Percentiles rank a stretch among this genome's conserved stretches.
phyloP scores from a whole-genome alignment of 164 flowering plant genomes.

The Umbilicus rupestris region DNA sequence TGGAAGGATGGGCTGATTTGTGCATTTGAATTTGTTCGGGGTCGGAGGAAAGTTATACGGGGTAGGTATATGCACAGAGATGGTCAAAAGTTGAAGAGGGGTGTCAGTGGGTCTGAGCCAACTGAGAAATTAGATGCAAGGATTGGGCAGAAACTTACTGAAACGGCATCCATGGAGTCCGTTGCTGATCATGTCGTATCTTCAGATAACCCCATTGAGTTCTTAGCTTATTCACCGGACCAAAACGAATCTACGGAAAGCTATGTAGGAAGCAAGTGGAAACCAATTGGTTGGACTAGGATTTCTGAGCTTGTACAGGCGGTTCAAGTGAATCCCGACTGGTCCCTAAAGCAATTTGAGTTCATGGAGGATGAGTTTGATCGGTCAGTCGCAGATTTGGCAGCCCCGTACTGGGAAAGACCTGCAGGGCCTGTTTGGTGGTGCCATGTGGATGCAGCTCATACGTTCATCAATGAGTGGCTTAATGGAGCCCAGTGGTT shows the following conservation, averaged over 20 bases:
- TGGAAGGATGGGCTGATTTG: conserved; percentile 95
- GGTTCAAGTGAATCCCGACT: conserved; percentile 51
- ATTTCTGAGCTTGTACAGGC: conserved; percentile 63
- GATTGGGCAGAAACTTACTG: conserved; percentile 17
- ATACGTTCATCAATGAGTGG: conserved; percentile 54
- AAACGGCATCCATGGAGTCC: conserved; percentile 19
- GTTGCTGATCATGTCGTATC: conserved; percentile 12
- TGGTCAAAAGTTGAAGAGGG: conserved; percentile 16
- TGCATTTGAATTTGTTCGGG: conserved; percentile 70
- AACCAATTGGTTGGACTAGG: conserved; percentile 89
- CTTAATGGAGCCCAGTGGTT: conserved; percentile 75
- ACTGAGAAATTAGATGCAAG: conserved; percentile 17
- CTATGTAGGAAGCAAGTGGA: conserved; percentile 47
- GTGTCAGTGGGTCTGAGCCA: conserved; percentile 10
- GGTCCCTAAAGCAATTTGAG: conserved; percentile 44
- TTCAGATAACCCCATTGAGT: conserved; percentile 22
- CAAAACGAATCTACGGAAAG: conserved; percentile 18
- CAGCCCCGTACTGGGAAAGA: conserved; percentile 85
- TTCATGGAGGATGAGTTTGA: conserved; percentile 47
- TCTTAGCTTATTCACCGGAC: conserved; percentile 15
- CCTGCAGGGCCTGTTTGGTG: conserved; percentile 94
- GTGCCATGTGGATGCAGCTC: conserved; percentile 81
- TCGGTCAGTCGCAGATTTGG: conserved; percentile 76
- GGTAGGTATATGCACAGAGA: conserved; percentile 22
- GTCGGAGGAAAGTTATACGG: conserved; percentile 19